phyloP scores from a whole-genome alignment of 805 yeast species.

The Saccharomycopsis babjevae region DNA sequence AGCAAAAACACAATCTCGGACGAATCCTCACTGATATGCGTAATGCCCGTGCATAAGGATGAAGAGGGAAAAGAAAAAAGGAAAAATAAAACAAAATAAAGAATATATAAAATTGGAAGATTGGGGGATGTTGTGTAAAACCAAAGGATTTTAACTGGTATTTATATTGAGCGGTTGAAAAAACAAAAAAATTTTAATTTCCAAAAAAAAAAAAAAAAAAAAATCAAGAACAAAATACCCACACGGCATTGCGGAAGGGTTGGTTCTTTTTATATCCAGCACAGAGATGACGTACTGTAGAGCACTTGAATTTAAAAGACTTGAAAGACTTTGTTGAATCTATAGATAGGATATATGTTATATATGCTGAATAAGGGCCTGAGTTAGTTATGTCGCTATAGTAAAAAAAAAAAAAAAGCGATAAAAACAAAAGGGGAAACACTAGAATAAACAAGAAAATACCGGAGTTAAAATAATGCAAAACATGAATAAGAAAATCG shows the following conservation, averaged over 20 bases:
- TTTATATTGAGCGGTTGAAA: not conserved
- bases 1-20: conserved; percentile 99
- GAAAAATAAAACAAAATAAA: not conserved
- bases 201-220: not conserved
- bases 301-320: not conserved
- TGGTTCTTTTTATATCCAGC: too few relatives aligned
- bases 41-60: conserved; percentile 99
- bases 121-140: not conserved
- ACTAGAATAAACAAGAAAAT: too few relatives aligned
- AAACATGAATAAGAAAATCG: too few relatives aligned
- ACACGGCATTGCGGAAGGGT: not conserved
- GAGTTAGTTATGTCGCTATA: too few relatives aligned
- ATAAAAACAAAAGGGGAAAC: too few relatives aligned
- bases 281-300: not conserved
- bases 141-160: not conserved
- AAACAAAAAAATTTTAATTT: not conserved
- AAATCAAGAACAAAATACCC: not conserved
- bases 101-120: not conserved
- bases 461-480: too few relatives aligned
- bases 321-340: not conserved
- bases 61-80: conserved; percentile 29
- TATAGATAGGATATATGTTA: not conserved
- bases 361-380: not conserved
- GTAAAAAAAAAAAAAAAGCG: too few relatives aligned
- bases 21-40: conserved; percentile 99